Evolutionary conservation across 2,329 filamentous ascomycete species (phyloP), one percentile per base, ranked within the genome.

Genomic region (Moelleriella libera): DNA sequence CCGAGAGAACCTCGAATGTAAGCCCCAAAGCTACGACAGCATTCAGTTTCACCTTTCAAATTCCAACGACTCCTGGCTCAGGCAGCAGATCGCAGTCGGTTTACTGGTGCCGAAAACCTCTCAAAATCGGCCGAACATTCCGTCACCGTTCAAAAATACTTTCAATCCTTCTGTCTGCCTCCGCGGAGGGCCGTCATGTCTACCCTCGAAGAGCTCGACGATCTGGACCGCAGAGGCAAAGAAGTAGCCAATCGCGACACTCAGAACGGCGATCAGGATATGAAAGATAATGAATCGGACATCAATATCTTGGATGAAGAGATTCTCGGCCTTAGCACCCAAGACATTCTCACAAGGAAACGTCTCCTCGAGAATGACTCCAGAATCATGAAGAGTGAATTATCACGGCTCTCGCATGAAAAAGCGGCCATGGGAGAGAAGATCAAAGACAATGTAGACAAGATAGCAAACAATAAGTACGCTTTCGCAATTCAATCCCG

Each of bases 401-500:
- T 81, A 59, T 89, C 95, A 63, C 83, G 92, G 57, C 75, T 98
- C 69, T 85, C 84, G 59, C 92, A 98, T 60, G 92, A 98, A 70
- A 95, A 95, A 71, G 81, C 84, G 45, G 83, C 87, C 45, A 98
- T 98, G 92, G 82, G 82, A 49, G 90, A 97, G 68, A 97, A 96
- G 75, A 97, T 98, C 68, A 97, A 96, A 76, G 92, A 98, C 64
- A 98, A 98, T 62, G 71, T 87, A 60, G 94, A 98, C 57, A 98
- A 98, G 79, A 98, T 98, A 60, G 89, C 94, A 56, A 97, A 98
- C 70, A 98, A 98, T 74, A 80, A 88, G 89, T 94, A n/a, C 10
- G 40, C 14, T 14, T 21, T 14, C 7, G 5, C 2, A 3, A 11
- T 41, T 41, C 3, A 2, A 7, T 11, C 14, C 7, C 14, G n/a